These are phyloP conservation scores for Rhodotorula sp. DNA, from an alignment of 1,284 basidiomycete genomes.

Conservation along the genomic window DNA sequence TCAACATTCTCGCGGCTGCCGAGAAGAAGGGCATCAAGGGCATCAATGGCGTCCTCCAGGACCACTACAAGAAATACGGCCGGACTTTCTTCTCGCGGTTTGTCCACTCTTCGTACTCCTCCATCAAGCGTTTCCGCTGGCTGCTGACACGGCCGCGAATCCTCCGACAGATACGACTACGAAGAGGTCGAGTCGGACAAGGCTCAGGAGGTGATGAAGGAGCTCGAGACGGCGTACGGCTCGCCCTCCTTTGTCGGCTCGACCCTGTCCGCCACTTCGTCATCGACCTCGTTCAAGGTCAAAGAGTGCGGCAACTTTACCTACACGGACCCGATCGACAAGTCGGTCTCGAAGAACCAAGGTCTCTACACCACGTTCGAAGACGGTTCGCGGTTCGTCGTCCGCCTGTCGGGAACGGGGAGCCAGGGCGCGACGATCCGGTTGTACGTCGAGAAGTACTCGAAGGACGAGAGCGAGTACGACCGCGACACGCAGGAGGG, in stretches of 20 bases:
- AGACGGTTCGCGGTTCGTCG: slow-evolving; percentile 91
- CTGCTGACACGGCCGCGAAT: no score
- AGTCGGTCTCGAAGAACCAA: slow-evolving; percentile 84
- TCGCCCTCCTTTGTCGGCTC: slow-evolving; percentile 64
- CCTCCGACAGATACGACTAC: slow-evolving; percentile 71
- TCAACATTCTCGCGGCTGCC: slow-evolving; percentile 92
- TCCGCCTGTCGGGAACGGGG: slow-evolving; percentile 92
- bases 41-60: slow-evolving; percentile 82
- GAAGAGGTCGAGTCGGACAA: slow-evolving; percentile 92
- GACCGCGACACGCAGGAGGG: slow-evolving; percentile 77
- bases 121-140: no score
- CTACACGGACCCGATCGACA: slow-evolving; percentile 97
- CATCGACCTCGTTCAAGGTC: slow-evolving; percentile 73
- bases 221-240: slow-evolving; percentile 70
- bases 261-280: slow-evolving; percentile 62
- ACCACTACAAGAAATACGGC: slow-evolving; percentile 88
- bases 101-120: slow-evolving; percentile 15
- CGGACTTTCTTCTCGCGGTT: slow-evolving; percentile 92
- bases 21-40: slow-evolving; percentile 75
- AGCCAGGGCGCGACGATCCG: slow-evolving; percentile 82
- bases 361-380: slow-evolving; percentile 88
- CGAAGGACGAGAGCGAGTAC: slow-evolving; percentile 74
- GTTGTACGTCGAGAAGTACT: slow-evolving; percentile 66
- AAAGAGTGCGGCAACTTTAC: slow-evolving; percentile 80
- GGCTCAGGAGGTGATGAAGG: slow-evolving; percentile 78